Evolutionary conservation across 2,329 filamentous ascomycete genomes (phyloP).

Genomic region (Claviceps digitariae): DNA sequence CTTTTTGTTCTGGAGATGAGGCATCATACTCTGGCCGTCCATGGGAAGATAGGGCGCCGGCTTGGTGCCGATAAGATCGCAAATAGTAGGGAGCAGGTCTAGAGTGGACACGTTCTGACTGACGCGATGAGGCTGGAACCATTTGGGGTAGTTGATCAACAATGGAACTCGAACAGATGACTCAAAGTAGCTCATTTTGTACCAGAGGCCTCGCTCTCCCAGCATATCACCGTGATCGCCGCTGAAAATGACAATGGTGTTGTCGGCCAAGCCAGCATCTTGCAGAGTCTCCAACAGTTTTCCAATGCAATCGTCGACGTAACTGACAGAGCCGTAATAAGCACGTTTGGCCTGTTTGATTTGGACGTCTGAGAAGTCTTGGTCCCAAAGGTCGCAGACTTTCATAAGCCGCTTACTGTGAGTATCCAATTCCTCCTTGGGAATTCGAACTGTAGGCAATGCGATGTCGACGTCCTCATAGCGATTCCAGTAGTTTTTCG

Average conservation of each 20-base stretch:
- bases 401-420: slow-evolving; percentile 80
- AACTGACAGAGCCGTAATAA: slow-evolving; percentile 87
- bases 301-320: slow-evolving; percentile 86
- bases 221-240: slow-evolving; percentile 96
- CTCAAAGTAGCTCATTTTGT: slow-evolving; percentile 98
- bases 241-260: slow-evolving; percentile 86
- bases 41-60: slow-evolving; percentile 62
- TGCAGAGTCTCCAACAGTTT: slow-evolving; percentile 66
- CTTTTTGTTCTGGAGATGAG: slow-evolving; percentile 53
- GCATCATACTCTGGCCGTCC: slow-evolving; percentile 69
- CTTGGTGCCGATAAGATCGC: slow-evolving; percentile 64
- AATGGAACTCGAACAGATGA: slow-evolving; percentile 80
- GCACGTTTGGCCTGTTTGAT: slow-evolving; percentile 74
- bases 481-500: slow-evolving; percentile 82
- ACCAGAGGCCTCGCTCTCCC: slow-evolving; percentile 83
- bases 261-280: slow-evolving; percentile 63
- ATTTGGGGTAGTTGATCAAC: slow-evolving; percentile 66
- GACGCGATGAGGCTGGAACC: slow-evolving; percentile 63
- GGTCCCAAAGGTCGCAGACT: slow-evolving; percentile 75
- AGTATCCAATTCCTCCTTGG: slow-evolving; percentile 68
- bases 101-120: slow-evolving; percentile 79
- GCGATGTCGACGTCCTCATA: slow-evolving; percentile 84
- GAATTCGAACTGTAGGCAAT: slow-evolving; percentile 63
- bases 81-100: slow-evolving; percentile 79
- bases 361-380: slow-evolving; percentile 72